Base-by-base conservation (phyloP, 2,329 filamentous ascomycete species). In the Akanthomyces muscarius region DNA sequence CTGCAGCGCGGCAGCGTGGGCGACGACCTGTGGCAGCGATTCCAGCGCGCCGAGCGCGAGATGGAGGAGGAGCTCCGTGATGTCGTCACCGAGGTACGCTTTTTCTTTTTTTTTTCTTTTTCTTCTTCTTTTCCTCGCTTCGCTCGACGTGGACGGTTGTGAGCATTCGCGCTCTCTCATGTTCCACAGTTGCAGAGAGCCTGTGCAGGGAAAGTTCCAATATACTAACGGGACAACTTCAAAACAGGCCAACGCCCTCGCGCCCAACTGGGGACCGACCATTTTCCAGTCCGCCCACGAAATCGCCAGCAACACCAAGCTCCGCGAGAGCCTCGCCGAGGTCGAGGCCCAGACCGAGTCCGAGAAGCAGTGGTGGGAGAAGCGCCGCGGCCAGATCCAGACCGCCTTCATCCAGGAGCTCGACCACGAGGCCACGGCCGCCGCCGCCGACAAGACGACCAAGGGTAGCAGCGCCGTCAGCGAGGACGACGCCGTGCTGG, bases 201-300 rank as follows among this genome's bases (percentile, higher is more conserved):
- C 21, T 21, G 21, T 21, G 21, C 21, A 21, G 21, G 21, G 21
- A 21, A 21, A 8, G 2, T 16, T 16, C 38, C 1, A 2, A 51
- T 18, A 38, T 16, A 61, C 51, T 60, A 57, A 64, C 25, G 21
- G 10, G 10, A 36, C 2, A 8, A 36, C 11, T 3, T 10, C 16
- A 41, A 45, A 21, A 48, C 68, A 97, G 92, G 95, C 96, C 70
- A 98, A 98, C 74, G 92, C 90, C 23, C 89, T 97, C 67, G 83
- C 86, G 1, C 89, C 91, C 55, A 89, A 89, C 75, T 99, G 95
- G 95, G 95, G 95, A 65, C 89, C 95, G 73, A 87, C 86, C 63
- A 98, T 99, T 75, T 99, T 99, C 84, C 95, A 99, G 77, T 93
- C 91, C 52, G 95, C 95, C 62, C 96, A 96, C 77, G 95, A 99